Evolutionary conservation across 2,329 filamentous ascomycete species (phyloP).

Genomic region (Penicillium verrucosum): DNA sequence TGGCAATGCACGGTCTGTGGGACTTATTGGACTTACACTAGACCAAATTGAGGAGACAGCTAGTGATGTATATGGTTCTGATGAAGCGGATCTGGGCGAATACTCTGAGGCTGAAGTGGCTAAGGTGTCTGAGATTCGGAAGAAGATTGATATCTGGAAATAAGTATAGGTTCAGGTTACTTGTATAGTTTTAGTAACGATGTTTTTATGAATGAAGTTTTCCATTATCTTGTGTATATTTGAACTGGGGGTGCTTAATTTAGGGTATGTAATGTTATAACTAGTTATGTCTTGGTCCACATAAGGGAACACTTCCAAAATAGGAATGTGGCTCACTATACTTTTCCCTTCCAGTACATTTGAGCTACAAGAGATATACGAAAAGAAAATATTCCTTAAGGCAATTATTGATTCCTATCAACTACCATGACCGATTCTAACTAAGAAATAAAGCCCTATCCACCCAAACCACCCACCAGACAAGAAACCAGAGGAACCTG

Average conservation of each 20-base stretch:
- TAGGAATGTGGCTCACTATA: not conserved
- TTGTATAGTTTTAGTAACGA: too few relatives aligned
- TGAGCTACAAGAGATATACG: not conserved
- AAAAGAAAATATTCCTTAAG: not conserved
- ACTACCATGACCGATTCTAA: conserved; percentile 6
- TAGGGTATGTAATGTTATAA: too few relatives aligned
- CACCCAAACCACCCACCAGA: not conserved
- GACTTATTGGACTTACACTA: conserved; percentile 31
- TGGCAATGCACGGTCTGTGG: conserved; percentile 37
- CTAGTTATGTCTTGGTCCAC: too few relatives aligned
- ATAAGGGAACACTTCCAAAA: not conserved
- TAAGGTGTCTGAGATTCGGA: conserved; percentile 27
- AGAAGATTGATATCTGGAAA: conserved; percentile 20
- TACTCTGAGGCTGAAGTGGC: conserved; percentile 32
- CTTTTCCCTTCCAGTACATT: not conserved
- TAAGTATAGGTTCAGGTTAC: not conserved
- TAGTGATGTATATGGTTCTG: conserved; percentile 27
- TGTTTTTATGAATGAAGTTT: not conserved
- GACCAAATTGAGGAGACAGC: conserved; percentile 37
- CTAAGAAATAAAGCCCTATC: not conserved
- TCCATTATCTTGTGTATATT: not conserved
- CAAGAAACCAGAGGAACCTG: not conserved
- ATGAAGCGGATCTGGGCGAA: conserved; percentile 27
- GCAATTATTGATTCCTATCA: conserved; percentile 5
- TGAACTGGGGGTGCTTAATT: not conserved